A percentile compares a stretch with the other conserved stretches of the same genome.
Conservation (phyloP, 176 grass and related monocot species). For the Neostapfia colusana region DNA sequence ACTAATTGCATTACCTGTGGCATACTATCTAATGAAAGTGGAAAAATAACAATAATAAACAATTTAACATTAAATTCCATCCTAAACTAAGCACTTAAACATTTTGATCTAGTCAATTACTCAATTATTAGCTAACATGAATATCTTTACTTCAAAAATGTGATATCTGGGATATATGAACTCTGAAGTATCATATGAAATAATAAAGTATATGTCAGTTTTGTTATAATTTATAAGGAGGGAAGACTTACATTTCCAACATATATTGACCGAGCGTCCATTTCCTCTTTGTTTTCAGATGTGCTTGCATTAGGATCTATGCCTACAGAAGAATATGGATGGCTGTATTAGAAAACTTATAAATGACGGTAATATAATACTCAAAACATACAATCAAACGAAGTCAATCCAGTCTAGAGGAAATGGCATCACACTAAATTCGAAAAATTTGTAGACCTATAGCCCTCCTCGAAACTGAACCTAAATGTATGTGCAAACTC, state of each 20-base stretch:
- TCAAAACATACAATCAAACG: not conserved
- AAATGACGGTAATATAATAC: not conserved
- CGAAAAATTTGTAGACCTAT: not conserved
- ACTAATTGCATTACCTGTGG: not conserved
- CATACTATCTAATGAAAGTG: not conserved
- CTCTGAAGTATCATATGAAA: not conserved
- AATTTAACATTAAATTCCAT: not conserved
- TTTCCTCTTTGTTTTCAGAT: conserved; percentile 69
- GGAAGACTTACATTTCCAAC: conserved; percentile 65
- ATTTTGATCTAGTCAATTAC: conserved; percentile 12
- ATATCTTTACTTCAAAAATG: not conserved
- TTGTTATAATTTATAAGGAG: conserved; percentile 6
- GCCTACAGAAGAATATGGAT: conserved; percentile 13
- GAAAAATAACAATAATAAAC: too few species aligned
- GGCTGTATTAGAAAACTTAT: not conserved
- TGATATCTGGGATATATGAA: not conserved
- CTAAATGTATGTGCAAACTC: not conserved
- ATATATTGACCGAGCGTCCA: conserved; percentile 65
- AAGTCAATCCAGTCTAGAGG: not conserved
- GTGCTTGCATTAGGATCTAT: conserved; percentile 52
- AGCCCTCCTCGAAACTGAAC: not conserved
- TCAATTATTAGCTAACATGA: not conserved
- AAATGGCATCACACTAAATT: not conserved
- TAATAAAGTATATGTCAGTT: not conserved
- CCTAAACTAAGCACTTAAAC: not conserved